Percentiles rank a stretch among this genome's conserved stretches.
These are phyloP conservation scores for Microdochium bolleyi DNA, from an alignment of 2,329 filamentous ascomycete genomes.

Conservation along the genomic window DNA sequence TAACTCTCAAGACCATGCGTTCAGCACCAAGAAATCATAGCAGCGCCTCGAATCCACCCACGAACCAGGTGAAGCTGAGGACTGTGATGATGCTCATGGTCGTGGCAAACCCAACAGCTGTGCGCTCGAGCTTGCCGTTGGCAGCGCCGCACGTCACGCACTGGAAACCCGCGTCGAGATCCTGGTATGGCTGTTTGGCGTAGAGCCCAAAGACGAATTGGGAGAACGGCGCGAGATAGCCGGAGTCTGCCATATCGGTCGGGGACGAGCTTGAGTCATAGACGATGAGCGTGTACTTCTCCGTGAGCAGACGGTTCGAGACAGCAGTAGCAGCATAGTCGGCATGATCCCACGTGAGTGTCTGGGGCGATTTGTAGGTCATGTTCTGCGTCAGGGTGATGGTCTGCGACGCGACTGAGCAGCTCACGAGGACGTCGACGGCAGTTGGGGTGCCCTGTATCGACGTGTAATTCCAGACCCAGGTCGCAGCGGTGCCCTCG, in stretches of 20 bases:
- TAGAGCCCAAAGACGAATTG: slow-evolving; percentile 53
- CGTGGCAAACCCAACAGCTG: slow-evolving; percentile 40
- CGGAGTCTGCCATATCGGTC: slow-evolving; percentile 41
- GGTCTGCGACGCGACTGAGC: slow-evolving; percentile 39
- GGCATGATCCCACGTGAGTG: slow-evolving; percentile 51
- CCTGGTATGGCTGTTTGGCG: slow-evolving; percentile 39
- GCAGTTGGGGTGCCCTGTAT: slow-evolving; percentile 50
- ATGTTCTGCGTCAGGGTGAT: slow-evolving; percentile 59
- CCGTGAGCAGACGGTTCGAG: slow-evolving; percentile 38
- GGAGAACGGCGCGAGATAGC: slow-evolving; percentile 43
- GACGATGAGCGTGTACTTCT: slow-evolving; percentile 54
- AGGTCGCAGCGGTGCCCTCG: slow-evolving; percentile 46
- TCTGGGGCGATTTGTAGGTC: slow-evolving; percentile 42
- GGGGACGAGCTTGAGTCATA: slow-evolving; percentile 47
- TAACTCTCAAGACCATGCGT: not conserved
- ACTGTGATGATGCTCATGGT: slow-evolving; percentile 49
- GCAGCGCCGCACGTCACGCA: slow-evolving; percentile 52
- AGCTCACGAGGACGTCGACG: slow-evolving; percentile 51
- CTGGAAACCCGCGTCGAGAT: slow-evolving; percentile 37
- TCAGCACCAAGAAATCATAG: slow-evolving; percentile 6
- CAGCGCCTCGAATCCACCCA: slow-evolving; percentile 38
- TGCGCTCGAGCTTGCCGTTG: slow-evolving; percentile 33
- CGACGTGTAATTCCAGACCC: slow-evolving; percentile 59
- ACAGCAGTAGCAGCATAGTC: slow-evolving; percentile 37
- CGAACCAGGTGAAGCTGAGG: slow-evolving; percentile 57